Percentiles rank a stretch among this genome's conserved stretches.
phyloP scores from a whole-genome alignment of 805 yeast species.

The Lipomyces spencermartinsiae region DNA sequence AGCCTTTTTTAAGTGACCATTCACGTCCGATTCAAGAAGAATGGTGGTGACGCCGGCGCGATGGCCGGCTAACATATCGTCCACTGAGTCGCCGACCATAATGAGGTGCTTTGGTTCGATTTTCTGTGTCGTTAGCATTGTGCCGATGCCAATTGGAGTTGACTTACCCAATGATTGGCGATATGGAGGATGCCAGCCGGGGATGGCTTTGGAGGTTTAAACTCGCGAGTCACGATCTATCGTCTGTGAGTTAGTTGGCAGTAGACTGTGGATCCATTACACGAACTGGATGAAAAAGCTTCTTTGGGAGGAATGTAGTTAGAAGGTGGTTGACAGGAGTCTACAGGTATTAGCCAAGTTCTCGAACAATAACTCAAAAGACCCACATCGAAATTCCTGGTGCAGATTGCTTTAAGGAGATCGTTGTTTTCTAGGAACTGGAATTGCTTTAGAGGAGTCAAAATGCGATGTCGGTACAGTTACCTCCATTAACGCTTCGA shows the following conservation, averaged over 20 bases:
- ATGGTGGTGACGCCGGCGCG: conserved; percentile 68
- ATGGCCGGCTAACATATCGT: conserved; percentile 69
- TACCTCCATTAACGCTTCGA: conserved; percentile 51
- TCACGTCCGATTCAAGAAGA: conserved; percentile 59
- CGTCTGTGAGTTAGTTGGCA: background rate
- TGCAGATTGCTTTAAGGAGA: conserved; percentile 63
- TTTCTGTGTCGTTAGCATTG: conserved; percentile 31
- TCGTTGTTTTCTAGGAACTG: conserved; percentile 42
- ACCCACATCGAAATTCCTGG: conserved; percentile 58
- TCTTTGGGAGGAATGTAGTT: conserved; percentile 51
- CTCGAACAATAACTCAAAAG: background rate
- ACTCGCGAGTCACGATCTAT: conserved; percentile 62
- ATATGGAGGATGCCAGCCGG: conserved; percentile 68
- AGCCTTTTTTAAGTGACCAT: conserved; percentile 52
- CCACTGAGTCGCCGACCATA: conserved; percentile 78
- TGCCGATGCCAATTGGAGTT: background rate
- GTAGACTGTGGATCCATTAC: background rate
- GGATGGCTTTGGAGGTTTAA: conserved; percentile 71
- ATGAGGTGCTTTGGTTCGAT: conserved; percentile 55
- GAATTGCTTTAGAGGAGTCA: conserved; percentile 1
- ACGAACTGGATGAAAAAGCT: conserved; percentile 54
- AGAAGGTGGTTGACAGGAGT: conserved; percentile 62
- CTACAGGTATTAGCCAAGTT: conserved; percentile 17
- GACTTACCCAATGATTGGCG: conserved; percentile 53
- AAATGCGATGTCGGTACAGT: conserved; percentile 7